Evolutionary conservation across 2,329 filamentous ascomycete species (phyloP), one percentile per base, ranked within the genome.

Genomic region (Cladophialophora yegresii): DNA sequence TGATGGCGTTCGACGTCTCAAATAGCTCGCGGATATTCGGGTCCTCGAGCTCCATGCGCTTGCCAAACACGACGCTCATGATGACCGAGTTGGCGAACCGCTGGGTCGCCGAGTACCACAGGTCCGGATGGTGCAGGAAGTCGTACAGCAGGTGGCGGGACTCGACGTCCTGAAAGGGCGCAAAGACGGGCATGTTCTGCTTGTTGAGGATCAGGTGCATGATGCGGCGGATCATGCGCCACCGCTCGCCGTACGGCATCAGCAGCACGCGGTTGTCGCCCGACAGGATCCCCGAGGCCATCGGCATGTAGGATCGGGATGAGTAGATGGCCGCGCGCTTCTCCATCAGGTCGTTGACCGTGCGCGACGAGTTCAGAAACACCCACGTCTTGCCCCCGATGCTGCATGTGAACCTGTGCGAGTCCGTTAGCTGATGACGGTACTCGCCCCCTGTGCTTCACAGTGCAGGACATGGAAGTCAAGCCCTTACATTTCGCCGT

Each of bases 41-140:
- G 30, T 68, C 66, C 22, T 66, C 63, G 30, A 68, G 77, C 36
- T 56, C 49, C 60, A 83, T 80, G 6, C 81, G 78, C 62, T 81
- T 80, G 0, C 82, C 82, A 65, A 83, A 84, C 3, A 81, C 77
- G 3, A 84, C 76, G 10, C 74, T 73, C 67, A 77, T 71, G 13
- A 79, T 71, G 16, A 79, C 74, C 0, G 75, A 74, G 62, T 75
- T 77, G 13, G 77, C 72, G 67, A 78, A 80, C n/a, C 77, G 75
- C 66, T 77, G 78, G 61, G 79, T 75, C 59, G 79, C 77, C 5
- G 66, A 63, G 58, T 76, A 79, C 78, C 78, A 80, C 5, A 62
- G 50, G 16, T 70, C 64, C 22, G 66, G 68, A 13, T 60, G 60
- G 22, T 63, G 57, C 20, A 70, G 58, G 33, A 63, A 67, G 40